A percentile compares a stretch with the other conserved stretches of the same genome.
These are phyloP conservation scores for Bothriochloa decipiens DNA, from an alignment of 176 grass and related monocot genomes.

Conservation along the genomic window DNA sequence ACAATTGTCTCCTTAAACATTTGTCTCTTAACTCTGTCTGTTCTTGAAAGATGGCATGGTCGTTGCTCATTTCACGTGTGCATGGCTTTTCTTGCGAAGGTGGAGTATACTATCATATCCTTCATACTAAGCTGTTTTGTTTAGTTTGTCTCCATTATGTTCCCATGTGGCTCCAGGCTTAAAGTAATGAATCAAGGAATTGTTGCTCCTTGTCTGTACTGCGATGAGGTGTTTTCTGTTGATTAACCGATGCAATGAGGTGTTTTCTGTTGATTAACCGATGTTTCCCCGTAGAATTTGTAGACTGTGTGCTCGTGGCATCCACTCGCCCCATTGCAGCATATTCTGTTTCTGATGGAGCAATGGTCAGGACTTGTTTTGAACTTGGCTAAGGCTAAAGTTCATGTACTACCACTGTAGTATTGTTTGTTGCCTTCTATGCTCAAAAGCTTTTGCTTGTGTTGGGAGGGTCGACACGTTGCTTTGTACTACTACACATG, in stretches of 20 bases:
- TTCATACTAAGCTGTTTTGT: neutral
- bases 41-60: constrained; percentile 27
- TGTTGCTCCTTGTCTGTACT: neutral
- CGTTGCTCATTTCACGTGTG: constrained; percentile 22
- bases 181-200: neutral
- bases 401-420: neutral
- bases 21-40: neutral
- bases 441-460: constrained; percentile 1
- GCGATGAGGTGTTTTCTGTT: neutral
- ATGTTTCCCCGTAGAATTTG: neutral
- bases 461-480: neutral
- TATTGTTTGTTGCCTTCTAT: neutral
- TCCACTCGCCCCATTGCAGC: neutral
- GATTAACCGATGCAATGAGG: neutral
- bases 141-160: constrained; percentile 37
- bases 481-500: neutral
- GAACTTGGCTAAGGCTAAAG: neutral
- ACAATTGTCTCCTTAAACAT: constrained; percentile 20
- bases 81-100: neutral
- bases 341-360: neutral
- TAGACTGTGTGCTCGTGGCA: neutral
- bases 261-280: neutral
- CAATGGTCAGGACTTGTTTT: constrained; percentile 12
- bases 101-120: neutral
- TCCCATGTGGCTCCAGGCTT: constrained; percentile 33